These are phyloP conservation scores for Phytophthora idaei DNA, from an alignment of 352 stramenopile species.

Conservation along the genomic window DNA sequence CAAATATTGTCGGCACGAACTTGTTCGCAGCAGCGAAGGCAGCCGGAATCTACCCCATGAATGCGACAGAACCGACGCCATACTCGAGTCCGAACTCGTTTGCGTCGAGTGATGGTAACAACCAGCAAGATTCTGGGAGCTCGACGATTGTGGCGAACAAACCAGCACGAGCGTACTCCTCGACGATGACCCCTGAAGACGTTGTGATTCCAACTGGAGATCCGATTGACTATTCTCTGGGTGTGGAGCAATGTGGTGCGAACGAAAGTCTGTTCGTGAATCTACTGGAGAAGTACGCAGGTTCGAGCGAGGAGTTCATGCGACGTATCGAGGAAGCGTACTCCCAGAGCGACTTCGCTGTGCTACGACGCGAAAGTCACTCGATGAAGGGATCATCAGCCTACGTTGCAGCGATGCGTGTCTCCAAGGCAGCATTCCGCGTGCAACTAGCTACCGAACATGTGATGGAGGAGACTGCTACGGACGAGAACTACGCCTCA, in stretches of 20 bases:
- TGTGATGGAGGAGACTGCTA: conserved; percentile 65
- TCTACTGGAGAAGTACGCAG: conserved; percentile 81
- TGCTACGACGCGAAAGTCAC: conserved; percentile 77
- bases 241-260: conserved; percentile 81
- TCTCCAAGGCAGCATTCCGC: conserved; percentile 84
- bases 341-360: conserved; percentile 53
- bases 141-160: conserved; percentile 36
- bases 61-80: conserved; percentile 16
- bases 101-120: conserved; percentile 29
- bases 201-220: conserved; percentile 80
- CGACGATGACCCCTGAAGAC: conserved; percentile 60
- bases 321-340: conserved; percentile 73
- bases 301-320: conserved; percentile 78
- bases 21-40: conserved; percentile 42
- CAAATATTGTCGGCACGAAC: conserved; percentile 45
- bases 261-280: conserved; percentile 87
- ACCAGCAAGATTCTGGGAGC: conserved; percentile 30
- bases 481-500: conserved; percentile 36
- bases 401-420: conserved; percentile 82
- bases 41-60: conserved; percentile 43
- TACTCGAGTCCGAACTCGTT: conserved; percentile 24
- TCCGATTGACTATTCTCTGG: conserved; percentile 79
- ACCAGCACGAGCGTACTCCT: conserved; percentile 49
- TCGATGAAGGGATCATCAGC: conserved; percentile 89
- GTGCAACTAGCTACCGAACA: conserved; percentile 79